These are phyloP conservation scores for Lizanozyma gosingica DNA, from an alignment of 1,139 yeast genomes.

Conservation along the genomic window DNA sequence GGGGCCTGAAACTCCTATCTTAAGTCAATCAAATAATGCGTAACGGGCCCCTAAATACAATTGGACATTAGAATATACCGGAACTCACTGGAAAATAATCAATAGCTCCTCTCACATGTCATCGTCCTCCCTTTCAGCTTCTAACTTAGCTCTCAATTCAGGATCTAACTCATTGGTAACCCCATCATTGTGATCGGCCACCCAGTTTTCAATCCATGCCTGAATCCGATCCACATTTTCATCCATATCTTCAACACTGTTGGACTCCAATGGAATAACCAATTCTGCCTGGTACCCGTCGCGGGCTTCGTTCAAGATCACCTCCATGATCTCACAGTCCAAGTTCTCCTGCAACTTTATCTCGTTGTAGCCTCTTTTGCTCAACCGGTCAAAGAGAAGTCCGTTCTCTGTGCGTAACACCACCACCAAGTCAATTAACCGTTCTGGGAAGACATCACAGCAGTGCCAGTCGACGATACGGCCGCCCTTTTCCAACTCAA, in stretches of 20 bases:
- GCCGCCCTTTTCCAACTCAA: conserved; percentile 77
- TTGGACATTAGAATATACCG: too few relatives aligned
- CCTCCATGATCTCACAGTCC: conserved; percentile 97
- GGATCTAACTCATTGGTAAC: conserved; percentile 27
- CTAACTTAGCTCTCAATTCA: conserved; percentile 11
- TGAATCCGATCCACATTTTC: conserved; percentile 67
- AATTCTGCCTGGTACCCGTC: conserved; percentile 74
- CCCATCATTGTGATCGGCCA: conserved; percentile 34
- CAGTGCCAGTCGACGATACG: conserved; percentile 92
- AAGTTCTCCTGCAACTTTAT: conserved; percentile 81
- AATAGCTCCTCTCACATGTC: too few relatives aligned
- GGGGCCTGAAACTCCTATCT: too few relatives aligned
- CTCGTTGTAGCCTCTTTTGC: conserved; percentile 66
- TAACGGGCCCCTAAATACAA: too few relatives aligned
- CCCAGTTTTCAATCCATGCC: conserved; percentile 74
- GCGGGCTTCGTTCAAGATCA: conserved; percentile 75
- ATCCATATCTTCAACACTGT: conserved; percentile 68
- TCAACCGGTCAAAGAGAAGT: conserved; percentile 63
- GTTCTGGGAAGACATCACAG: conserved; percentile 89
- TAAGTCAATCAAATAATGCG: too few relatives aligned
- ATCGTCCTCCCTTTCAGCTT: conserved; percentile 8
- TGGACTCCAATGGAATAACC: conserved; percentile 71
- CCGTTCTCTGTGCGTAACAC: conserved; percentile 77
- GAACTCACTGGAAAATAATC: too few relatives aligned
- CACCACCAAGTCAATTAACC: conserved; percentile 84